Percentiles rank a stretch among this genome's conserved stretches.
Conservation (phyloP, 1,284 basidiomycete species). For the Psilocybe mexicana region DNA sequence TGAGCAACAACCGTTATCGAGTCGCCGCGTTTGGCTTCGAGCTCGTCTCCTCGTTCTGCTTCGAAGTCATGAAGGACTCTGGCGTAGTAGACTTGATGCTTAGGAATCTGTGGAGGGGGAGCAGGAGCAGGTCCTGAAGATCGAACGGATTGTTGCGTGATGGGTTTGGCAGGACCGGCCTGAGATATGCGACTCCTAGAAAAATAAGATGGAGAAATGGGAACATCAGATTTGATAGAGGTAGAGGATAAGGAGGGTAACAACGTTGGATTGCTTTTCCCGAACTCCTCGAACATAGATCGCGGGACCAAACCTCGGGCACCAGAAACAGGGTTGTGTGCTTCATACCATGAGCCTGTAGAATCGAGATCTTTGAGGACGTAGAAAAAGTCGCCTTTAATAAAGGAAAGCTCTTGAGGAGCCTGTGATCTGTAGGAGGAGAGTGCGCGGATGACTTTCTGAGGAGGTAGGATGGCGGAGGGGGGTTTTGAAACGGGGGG, state of each 20-base stretch:
- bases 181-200: conserved; percentile 45
- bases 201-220: conserved; percentile 8
- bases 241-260: conserved; percentile 30
- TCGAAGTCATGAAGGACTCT: conserved; percentile 94
- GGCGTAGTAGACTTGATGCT: conserved; percentile 80
- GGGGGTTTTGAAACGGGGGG: conserved; percentile 69
- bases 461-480: conserved; percentile 78
- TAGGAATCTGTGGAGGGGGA: conserved; percentile 30
- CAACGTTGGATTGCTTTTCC: conserved; percentile 67
- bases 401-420: conserved; percentile 89
- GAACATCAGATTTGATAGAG: conserved; percentile 2
- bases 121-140: conserved; percentile 19
- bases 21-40: conserved; percentile 93
- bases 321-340: conserved; percentile 89
- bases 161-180: conserved; percentile 24
- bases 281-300: conserved; percentile 84
- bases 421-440: conserved; percentile 68
- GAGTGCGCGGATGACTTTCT: conserved; percentile 93
- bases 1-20: conserved; percentile 90
- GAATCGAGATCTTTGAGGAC: conserved; percentile 76
- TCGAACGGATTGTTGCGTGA: conserved; percentile 24
- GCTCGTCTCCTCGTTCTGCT: conserved; percentile 94
- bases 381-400: conserved; percentile 97
- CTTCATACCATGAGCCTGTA: conserved; percentile 75
- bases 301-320: conserved; percentile 91